Evolutionary conservation across 148 eudicot species (phyloP).

Genomic region (Salicornia ramosissima): DNA sequence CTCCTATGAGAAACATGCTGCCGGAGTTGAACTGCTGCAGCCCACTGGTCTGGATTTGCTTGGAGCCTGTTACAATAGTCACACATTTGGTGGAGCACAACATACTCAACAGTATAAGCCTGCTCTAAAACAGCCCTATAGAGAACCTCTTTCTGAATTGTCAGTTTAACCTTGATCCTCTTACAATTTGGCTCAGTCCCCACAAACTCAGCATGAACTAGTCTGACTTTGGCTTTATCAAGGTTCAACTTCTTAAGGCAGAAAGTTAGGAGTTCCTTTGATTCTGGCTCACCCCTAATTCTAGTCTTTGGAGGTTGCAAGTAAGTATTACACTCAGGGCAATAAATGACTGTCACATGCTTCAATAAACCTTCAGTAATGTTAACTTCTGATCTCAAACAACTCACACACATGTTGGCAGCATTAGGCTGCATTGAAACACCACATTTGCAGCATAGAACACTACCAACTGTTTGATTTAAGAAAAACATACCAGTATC

Average conservation of each 20-base stretch:
- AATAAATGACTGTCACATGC: slow-evolving; percentile 46
- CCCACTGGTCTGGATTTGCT: slow-evolving; percentile 80
- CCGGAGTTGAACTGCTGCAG: slow-evolving; percentile 63
- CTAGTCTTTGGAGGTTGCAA: slow-evolving; percentile 74
- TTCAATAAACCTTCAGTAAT: slow-evolving; percentile 67
- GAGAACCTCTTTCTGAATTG: slow-evolving; percentile 47
- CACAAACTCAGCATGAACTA: slow-evolving; percentile 45
- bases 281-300: slow-evolving; percentile 55
- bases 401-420: slow-evolving; percentile 69
- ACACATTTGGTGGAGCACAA: slow-evolving; percentile 66
- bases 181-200: slow-evolving; percentile 51
- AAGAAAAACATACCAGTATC: slow-evolving; percentile 52
- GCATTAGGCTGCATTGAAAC: slow-evolving; percentile 60
- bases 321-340: slow-evolving; percentile 60
- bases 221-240: slow-evolving; percentile 38
- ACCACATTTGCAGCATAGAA: slow-evolving; percentile 72
- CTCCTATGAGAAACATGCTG: slow-evolving; percentile 75
- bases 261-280: slow-evolving; percentile 66
- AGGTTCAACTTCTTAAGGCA: slow-evolving; percentile 52
- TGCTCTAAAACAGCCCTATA: slow-evolving; percentile 65
- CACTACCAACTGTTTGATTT: slow-evolving; percentile 50
- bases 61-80: slow-evolving; percentile 58
- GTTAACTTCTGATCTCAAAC: slow-evolving; percentile 62
- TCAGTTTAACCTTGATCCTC: slow-evolving; percentile 45
- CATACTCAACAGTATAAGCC: slow-evolving; percentile 52